A percentile compares a stretch with the other conserved stretches of the same genome.
Conservation (phyloP, 345 rosid species). For the Eucalyptus pauciflora region DNA sequence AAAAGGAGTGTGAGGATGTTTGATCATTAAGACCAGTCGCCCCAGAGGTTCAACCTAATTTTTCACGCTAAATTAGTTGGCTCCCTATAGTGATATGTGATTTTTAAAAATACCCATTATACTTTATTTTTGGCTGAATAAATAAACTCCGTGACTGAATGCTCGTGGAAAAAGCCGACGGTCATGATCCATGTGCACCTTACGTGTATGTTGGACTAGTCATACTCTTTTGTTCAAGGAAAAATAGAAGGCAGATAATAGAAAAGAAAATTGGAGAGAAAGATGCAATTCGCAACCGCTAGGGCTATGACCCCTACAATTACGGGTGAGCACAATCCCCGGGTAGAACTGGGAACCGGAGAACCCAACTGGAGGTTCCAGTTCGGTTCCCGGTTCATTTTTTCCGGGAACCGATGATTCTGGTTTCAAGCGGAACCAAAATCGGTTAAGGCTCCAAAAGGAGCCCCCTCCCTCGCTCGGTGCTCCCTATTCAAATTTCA, state of each 20-base stretch:
- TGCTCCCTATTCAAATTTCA: no score
- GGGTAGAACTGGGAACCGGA: no score
- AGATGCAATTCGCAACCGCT: background rate
- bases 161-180: background rate
- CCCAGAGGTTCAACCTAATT: background rate
- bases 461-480: no score
- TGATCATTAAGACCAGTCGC: background rate
- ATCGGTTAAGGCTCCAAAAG: no score
- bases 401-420: no score
- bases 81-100: background rate
- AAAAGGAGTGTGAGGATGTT: background rate
- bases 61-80: background rate
- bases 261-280: background rate
- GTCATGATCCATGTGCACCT: background rate
- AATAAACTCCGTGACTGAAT: background rate
- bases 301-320: no score
- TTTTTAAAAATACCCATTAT: no score
- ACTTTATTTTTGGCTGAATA: background rate
- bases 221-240: background rate
- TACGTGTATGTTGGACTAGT: background rate
- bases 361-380: no score
- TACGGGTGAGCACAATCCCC: no score
- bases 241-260: background rate
- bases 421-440: no score
- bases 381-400: no score